phyloP scores from a whole-genome alignment of 208 protist genomes.

The Crithidia mellificae region DNA sequence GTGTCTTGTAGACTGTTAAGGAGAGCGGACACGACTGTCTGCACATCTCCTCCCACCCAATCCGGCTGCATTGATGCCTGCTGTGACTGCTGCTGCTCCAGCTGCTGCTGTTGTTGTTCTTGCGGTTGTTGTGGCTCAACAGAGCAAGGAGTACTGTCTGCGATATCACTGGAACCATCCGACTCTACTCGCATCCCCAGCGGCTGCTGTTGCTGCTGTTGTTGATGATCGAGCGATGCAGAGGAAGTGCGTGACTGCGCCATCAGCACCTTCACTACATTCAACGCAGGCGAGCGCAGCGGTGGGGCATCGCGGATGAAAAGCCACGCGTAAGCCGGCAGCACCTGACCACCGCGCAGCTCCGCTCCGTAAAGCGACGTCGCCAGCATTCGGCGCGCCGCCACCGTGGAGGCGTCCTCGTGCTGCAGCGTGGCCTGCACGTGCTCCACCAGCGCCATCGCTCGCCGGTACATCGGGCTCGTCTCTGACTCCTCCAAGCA shows the following conservation, averaged over 20 bases:
- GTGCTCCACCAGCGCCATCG: constrained; percentile 41
- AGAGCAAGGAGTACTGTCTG: not conserved
- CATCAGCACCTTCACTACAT: constrained; percentile 38
- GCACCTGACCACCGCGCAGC: constrained; percentile 31
- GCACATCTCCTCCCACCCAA: constrained; percentile 37
- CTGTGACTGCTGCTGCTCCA: not conserved
- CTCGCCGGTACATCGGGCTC: constrained; percentile 50
- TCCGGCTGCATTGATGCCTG: constrained; percentile 6
- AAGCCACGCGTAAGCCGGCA: constrained; percentile 34
- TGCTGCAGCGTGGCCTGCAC: constrained; percentile 21
- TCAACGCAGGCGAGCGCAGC: constrained; percentile 30
- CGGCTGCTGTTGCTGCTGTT: not conserved
- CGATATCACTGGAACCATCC: not conserved
- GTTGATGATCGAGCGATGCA: not conserved
- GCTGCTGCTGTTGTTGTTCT: not conserved
- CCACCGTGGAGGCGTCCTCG: constrained; percentile 5
- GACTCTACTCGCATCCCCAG: not conserved
- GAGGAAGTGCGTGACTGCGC: not conserved
- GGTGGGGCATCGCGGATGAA: constrained; percentile 30
- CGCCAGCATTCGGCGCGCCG: not conserved
- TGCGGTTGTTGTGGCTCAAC: not conserved
- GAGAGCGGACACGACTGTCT: constrained; percentile 26
- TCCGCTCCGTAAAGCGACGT: constrained; percentile 1
- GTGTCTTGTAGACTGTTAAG: constrained; percentile 50
- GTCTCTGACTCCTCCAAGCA: constrained; percentile 66